Percentiles rank a stretch among this genome's conserved stretches.
These are phyloP conservation scores for Russula dissimulans DNA, from an alignment of 768 basidiomycete genomes.

Conservation along the genomic window DNA sequence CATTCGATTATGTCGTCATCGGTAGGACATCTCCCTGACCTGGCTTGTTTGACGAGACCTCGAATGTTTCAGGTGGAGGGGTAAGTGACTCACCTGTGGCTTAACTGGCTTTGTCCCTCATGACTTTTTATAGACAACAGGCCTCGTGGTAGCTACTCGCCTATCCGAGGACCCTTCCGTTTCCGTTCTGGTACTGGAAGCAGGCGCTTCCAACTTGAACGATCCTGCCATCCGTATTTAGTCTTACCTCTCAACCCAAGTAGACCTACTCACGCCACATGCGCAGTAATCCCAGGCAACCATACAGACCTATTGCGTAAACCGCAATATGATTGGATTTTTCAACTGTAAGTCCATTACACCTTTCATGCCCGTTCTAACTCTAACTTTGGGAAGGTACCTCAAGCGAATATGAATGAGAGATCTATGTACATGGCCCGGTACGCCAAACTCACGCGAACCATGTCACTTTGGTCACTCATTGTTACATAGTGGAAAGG, in stretches of 20 bases:
- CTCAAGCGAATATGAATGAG: constrained; percentile 5
- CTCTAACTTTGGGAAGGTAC: not conserved
- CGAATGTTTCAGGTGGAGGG: constrained; percentile 5
- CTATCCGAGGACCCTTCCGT: constrained; percentile 14
- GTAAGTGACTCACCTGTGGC: not conserved
- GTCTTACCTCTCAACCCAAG: no score
- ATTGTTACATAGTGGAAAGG: constrained; percentile 20
- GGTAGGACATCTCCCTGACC: not conserved
- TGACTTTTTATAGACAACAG: constrained; percentile 4
- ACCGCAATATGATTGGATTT: constrained; percentile 10
- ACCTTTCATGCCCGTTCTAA: not conserved
- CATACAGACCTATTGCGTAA: not conserved
- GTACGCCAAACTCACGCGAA: not conserved
- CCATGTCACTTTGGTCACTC: not conserved
- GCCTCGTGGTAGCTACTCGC: constrained; percentile 18
- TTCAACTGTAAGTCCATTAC: not conserved
- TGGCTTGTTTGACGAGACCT: not conserved
- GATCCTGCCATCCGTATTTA: constrained; percentile 9
- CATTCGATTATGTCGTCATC: constrained; percentile 20
- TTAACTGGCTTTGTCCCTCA: not conserved
- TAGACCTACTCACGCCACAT: not conserved
- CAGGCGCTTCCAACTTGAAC: constrained; percentile 9
- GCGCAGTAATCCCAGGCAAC: not conserved
- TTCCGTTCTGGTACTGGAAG: constrained; percentile 17
- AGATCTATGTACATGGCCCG: not conserved